phyloP scores from a whole-genome alignment of 179 eudicot genomes.

The Beta macrorhiza region DNA sequence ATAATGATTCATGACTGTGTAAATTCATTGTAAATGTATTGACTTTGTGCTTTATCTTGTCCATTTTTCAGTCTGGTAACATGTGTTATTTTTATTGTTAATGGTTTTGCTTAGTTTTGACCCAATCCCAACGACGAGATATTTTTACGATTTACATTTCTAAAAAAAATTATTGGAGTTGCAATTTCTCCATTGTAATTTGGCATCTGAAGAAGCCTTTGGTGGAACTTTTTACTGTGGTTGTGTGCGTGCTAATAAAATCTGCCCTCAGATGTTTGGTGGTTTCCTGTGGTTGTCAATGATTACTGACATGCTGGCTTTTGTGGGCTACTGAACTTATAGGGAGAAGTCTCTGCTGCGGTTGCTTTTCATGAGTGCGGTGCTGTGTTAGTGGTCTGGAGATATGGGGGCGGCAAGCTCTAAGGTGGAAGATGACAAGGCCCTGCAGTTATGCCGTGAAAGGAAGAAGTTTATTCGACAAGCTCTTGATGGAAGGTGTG shows the following conservation, averaged over 20 bases:
- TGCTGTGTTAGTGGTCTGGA: slow-evolving; percentile 22
- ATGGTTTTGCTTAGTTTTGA: too few relatives aligned
- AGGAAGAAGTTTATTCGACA: slow-evolving; percentile 75
- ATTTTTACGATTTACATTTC: too few relatives aligned
- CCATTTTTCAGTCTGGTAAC: neutral
- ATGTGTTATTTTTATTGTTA: neutral
- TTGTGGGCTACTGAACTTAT: slow-evolving; percentile 7
- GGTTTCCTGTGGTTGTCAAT: neutral
- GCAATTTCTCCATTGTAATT: neutral
- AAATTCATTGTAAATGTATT: neutral
- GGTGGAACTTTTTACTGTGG: too few relatives aligned
- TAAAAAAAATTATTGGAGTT: neutral
- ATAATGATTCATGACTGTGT: neutral
- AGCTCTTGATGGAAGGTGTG: slow-evolving; percentile 94
- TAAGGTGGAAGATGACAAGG: slow-evolving; percentile 81
- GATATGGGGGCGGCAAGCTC: slow-evolving; percentile 80
- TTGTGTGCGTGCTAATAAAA: too few relatives aligned
- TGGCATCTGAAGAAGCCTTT: neutral
- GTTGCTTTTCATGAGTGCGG: slow-evolving; percentile 29
- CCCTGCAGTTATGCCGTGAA: slow-evolving; percentile 76
- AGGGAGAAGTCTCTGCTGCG: slow-evolving; percentile 11
- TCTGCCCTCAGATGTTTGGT: neutral
- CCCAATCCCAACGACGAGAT: too few relatives aligned
- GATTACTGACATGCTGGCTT: neutral
- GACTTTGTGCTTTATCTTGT: neutral